Percentiles rank a stretch among this genome's conserved stretches.
These are phyloP conservation scores for Gaultheria prostrata DNA, from an alignment of 148 eudicot genomes.

Conservation along the genomic window DNA sequence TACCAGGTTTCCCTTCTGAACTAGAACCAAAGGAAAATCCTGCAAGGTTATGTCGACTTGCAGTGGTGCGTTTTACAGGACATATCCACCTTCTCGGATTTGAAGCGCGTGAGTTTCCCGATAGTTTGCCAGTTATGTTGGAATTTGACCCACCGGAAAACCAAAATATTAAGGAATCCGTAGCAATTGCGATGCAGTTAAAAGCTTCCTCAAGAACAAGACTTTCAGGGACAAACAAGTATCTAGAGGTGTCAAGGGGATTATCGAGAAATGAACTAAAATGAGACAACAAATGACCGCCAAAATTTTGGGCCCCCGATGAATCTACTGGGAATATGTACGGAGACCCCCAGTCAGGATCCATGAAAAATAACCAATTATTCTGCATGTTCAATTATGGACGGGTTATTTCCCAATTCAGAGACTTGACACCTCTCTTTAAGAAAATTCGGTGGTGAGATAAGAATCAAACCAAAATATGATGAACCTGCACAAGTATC, in stretches of 20 bases:
- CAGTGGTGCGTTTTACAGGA: constrained; percentile 25
- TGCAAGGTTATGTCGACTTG: constrained; percentile 22
- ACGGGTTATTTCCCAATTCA: neutral
- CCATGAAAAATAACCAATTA: constrained; percentile 42
- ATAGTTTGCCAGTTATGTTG: constrained; percentile 23
- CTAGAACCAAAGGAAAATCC: constrained; percentile 29
- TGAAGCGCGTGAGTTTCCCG: constrained; percentile 26
- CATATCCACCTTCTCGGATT: constrained; percentile 18
- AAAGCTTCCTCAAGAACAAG: constrained; percentile 47
- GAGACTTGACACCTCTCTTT: constrained; percentile 8
- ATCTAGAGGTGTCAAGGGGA: constrained; percentile 36
- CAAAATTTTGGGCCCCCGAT: constrained; percentile 33
- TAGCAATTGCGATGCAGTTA: constrained; percentile 50
- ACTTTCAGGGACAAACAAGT: constrained; percentile 38
- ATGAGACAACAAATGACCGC: constrained; percentile 31
- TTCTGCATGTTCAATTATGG: constrained; percentile 27
- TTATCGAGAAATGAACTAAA: constrained; percentile 45
- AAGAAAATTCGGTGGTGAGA: neutral
- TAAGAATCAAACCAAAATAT: neutral
- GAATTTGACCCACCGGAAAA: constrained; percentile 44
- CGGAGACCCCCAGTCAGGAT: constrained; percentile 41
- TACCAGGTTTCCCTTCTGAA: constrained; percentile 26
- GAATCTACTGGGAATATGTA: constrained; percentile 45
- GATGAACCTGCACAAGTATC: constrained; percentile 10
- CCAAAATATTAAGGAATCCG: constrained; percentile 50